Base-by-base conservation (phyloP, 75 land plant species). In the Picea sitchensis region DNA sequence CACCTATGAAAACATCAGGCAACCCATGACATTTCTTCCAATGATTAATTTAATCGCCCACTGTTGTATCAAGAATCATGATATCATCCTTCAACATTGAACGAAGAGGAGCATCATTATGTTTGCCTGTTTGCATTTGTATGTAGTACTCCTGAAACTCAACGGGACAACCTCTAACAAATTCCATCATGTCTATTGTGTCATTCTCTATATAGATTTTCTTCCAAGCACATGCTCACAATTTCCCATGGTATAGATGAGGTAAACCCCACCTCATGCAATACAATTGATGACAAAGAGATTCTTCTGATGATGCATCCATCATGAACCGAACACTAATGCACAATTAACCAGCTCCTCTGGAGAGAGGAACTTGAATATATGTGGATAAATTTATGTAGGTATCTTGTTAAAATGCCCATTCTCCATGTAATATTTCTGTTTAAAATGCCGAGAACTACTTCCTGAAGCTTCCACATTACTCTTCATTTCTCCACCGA, bases 291-390 rank as follows among this genome's bases (percentile, higher is more conserved):
- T 74, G 75, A 85, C 86, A 86, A 68, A 86, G 86, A 47, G 76
- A 56, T 68, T 86, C 82, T 44, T 86, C 87, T 15, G 86, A 83
- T 38, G 87, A 82, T 21, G 67, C 78, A 30, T 36, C 57, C 78
- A 82, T 72, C 18, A 86, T 81, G 61, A 78, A 83, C 47, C 80
- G 86, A 77, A 86, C 14, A 79, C 87, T 20, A 60, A 68, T 14
- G 87, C 64, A 79, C 85, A 83, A 23, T 65, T 86, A 18, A 83
- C 83, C 17, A 86, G 81, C 61, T 86, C 87, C 92, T 91, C 96
- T 59, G 98, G 92, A 21, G 98, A 95, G 17, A 95, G 91, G 67
- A 93, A 93, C 69, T 92, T 90, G 79, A 95, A 87, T 58, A 93
- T 95, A 32, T 92, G 87, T 57, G 78, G 89, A 76, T 90, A 88